Evolutionary conservation across 2,329 filamentous ascomycete genomes (phyloP), one percentile per base, ranked within the genome.

Genomic region (Monilinia polystroma): DNA sequence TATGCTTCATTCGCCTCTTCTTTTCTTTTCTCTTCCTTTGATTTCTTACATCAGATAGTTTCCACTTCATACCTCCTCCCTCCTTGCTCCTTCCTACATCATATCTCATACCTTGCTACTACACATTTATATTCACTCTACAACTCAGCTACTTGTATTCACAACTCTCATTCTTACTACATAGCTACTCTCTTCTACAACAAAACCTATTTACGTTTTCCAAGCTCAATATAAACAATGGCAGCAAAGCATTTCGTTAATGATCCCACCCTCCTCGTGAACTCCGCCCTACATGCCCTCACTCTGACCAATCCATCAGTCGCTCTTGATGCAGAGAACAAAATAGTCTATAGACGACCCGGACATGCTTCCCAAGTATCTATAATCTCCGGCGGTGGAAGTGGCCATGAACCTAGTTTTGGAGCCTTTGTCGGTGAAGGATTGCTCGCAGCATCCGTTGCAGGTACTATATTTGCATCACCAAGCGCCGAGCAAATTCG

Each of bases 351-450:
- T 80, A 85, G 86, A 66, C 85, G 90, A 23, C 89, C 87, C 29
- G 73, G 73, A 67, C 74, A 80, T 78, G 78, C 79, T 68, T 71
- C 82, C n/a, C 86, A 91, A 75, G 92, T 97, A 55, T 91, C 91
- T 66, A 84, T 97, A 74, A 83, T 98, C 72, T 93, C 91, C 2
- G 94, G 94, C 70, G 94, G 94, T 71, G 94, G 94, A 66, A 91
- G 89, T 26, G 93, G 93, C 72, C 93, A 97, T 76, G 93, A 97
- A 77, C 93, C 93, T 32, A 91, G 89, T 68, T 97, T 97, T 76
- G 87, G 89, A 1, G 90, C 87, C 68, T 95, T 93, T 79, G 93
- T 97, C 18, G 93, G 93, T 32, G 83, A 84, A 12, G 93, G 93
- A 58, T 81, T 97, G 70, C 85, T 97, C 23, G 87, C 89, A 43